Percentiles rank a stretch among this genome's conserved stretches.
These are phyloP conservation scores for Xylaria sp. DNA, from an alignment of 2,329 filamentous ascomycete species.

Conservation along the genomic window DNA sequence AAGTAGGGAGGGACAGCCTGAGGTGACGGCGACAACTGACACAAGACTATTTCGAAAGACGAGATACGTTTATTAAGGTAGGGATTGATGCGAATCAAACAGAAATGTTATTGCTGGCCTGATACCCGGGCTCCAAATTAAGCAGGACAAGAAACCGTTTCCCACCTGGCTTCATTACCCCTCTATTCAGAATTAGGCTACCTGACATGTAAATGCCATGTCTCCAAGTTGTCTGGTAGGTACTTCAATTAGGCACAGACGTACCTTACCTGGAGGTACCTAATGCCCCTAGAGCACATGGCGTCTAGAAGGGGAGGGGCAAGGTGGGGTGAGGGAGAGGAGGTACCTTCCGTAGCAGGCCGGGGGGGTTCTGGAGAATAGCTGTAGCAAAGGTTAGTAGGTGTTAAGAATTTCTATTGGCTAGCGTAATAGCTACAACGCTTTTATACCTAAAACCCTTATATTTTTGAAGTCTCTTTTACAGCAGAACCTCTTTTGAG, in stretches of 20 bases:
- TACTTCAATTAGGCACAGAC: background rate
- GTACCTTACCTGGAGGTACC: constrained; percentile 5
- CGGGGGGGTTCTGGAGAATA: too few species aligned
- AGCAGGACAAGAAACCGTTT: background rate
- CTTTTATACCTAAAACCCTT: too few species aligned
- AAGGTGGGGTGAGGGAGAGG: too few species aligned
- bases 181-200: constrained; percentile 24
- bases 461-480: too few species aligned
- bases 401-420: too few species aligned
- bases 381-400: too few species aligned
- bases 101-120: background rate
- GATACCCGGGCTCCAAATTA: background rate
- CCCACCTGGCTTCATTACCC: constrained; percentile 16
- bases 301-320: constrained; percentile 4
- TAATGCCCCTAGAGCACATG: background rate
- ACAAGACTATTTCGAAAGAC: background rate
- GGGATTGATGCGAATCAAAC: background rate
- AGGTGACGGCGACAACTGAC: background rate
- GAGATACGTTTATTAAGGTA: background rate
- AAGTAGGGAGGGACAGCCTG: background rate
- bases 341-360: too few species aligned
- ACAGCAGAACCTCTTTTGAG: too few species aligned
- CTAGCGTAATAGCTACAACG: too few species aligned
- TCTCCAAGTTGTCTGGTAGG: background rate
- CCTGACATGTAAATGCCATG: background rate